Evolutionary conservation across 192 early-diverging fungal genomes (phyloP).

Genomic region (Podila epigama): DNA sequence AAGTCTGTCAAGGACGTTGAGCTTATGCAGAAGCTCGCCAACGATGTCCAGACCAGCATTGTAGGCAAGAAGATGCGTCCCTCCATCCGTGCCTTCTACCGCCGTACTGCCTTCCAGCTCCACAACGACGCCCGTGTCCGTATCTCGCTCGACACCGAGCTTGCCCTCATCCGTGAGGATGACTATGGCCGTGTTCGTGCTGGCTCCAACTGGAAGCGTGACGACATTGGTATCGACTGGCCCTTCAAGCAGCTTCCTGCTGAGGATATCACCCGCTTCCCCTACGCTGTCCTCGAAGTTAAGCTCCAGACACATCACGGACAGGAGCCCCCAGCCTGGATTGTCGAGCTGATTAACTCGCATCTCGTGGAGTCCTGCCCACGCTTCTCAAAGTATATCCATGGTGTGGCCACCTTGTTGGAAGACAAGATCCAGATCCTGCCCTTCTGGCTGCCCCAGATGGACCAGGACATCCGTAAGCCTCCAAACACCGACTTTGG

Average conservation of each 20-base stretch:
- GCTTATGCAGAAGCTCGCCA: constrained; percentile 72
- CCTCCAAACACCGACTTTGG: constrained; percentile 47
- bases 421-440: constrained; percentile 65
- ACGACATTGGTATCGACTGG: constrained; percentile 79
- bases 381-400: constrained; percentile 88
- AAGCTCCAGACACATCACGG: constrained; percentile 81
- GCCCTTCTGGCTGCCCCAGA: constrained; percentile 65
- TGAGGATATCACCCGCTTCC: constrained; percentile 83
- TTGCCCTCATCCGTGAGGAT: constrained; percentile 97
- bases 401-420: constrained; percentile 79
- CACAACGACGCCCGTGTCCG: constrained; percentile 93
- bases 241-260: constrained; percentile 77
- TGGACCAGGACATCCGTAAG: constrained; percentile 50
- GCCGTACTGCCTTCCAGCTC: constrained; percentile 97
- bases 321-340: constrained; percentile 79
- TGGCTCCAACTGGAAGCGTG: constrained; percentile 89
- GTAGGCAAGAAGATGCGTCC: constrained; percentile 69
- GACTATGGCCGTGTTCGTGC: constrained; percentile 69
- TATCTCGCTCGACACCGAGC: constrained; percentile 94
- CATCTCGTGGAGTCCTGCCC: constrained; percentile 84
- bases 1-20: constrained; percentile 84
- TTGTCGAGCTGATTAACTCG: constrained; percentile 73
- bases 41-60: constrained; percentile 76
- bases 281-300: constrained; percentile 94
- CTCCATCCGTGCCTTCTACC: constrained; percentile 90